A percentile compares a stretch with the other conserved stretches of the same genome.
phyloP scores from a whole-genome alignment of 2,329 filamentous ascomycete genomes.

The Colletotrichum aenigma region DNA sequence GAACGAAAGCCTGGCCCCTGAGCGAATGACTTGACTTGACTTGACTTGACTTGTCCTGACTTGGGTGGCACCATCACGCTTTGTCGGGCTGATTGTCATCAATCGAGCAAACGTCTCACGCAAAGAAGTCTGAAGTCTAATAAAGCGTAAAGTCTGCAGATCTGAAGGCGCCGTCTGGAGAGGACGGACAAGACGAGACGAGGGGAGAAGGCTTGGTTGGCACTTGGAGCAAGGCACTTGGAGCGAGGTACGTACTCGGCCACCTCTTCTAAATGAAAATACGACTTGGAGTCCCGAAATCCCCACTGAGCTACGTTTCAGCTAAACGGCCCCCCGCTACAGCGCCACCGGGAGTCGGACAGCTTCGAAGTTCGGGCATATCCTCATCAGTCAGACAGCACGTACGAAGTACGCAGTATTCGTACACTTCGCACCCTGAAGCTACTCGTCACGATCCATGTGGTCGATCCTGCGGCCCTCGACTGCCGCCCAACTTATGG shows the following conservation, averaged over 20 bases:
- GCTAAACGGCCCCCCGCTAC: constrained; percentile 12
- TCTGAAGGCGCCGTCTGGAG: neutral
- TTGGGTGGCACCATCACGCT: neutral
- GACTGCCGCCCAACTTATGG: neutral
- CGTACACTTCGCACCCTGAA: neutral
- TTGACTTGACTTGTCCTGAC: neutral
- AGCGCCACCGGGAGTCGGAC: constrained; percentile 6
- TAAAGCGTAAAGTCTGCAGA: neutral
- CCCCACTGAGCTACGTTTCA: constrained; percentile 17
- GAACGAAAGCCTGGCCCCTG: neutral
- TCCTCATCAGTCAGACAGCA: neutral
- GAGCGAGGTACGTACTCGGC: neutral
- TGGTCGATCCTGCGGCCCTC: constrained; percentile 11
- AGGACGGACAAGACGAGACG: neutral
- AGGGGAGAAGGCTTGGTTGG: neutral
- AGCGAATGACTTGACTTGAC: neutral
- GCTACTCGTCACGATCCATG: constrained; percentile 11
- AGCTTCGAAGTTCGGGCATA: neutral
- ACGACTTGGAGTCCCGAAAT: neutral
- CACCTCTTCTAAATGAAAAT: constrained; percentile 8
- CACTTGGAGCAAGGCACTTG: neutral
- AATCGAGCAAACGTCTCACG: constrained; percentile 2
- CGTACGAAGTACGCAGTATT: no score
- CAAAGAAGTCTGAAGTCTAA: neutral
- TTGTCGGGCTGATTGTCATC: neutral